Percentiles rank a stretch among this genome's conserved stretches.
Evolutionary conservation across 1,284 basidiomycete species (phyloP).

Genomic region (Taiwanofungus camphoratus): DNA sequence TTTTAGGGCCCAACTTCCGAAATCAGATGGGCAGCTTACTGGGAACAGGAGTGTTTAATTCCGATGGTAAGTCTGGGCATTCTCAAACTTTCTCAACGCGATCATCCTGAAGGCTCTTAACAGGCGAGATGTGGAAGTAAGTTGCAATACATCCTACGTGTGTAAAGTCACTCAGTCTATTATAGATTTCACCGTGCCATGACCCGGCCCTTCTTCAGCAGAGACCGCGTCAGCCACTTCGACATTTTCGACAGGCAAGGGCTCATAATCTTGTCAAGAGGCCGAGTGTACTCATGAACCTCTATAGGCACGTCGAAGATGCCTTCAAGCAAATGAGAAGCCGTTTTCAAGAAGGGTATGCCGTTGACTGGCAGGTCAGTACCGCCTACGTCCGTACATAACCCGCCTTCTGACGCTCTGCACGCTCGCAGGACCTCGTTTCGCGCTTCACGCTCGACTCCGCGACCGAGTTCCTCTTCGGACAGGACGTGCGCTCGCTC

Average conservation of each 20-base stretch:
- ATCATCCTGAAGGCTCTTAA: not conserved
- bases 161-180: too few relatives aligned
- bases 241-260: slow-evolving; percentile 38
- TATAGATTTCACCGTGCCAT: slow-evolving; percentile 47
- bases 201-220: slow-evolving; percentile 48
- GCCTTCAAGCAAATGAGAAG: slow-evolving; percentile 27
- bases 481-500: slow-evolving; percentile 29
- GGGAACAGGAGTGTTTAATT: slow-evolving; percentile 35
- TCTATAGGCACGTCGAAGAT: slow-evolving; percentile 23
- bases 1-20: slow-evolving; percentile 15
- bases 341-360: slow-evolving; percentile 35
- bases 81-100: not conserved
- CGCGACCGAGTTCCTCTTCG: slow-evolving; percentile 36
- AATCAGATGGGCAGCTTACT: slow-evolving; percentile 23
- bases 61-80: slow-evolving; percentile 25
- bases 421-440: slow-evolving; percentile 25
- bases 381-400: not conserved
- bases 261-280: not conserved
- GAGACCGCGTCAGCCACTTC: slow-evolving; percentile 44
- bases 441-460: slow-evolving; percentile 35
- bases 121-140: slow-evolving; percentile 29
- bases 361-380: slow-evolving; percentile 47
- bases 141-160: too few relatives aligned
- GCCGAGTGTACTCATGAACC: not conserved
- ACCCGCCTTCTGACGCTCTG: slow-evolving; percentile 2